Conservation (phyloP, 2,329 filamentous ascomycete genomes). For the Clarireedia paspali region DNA sequence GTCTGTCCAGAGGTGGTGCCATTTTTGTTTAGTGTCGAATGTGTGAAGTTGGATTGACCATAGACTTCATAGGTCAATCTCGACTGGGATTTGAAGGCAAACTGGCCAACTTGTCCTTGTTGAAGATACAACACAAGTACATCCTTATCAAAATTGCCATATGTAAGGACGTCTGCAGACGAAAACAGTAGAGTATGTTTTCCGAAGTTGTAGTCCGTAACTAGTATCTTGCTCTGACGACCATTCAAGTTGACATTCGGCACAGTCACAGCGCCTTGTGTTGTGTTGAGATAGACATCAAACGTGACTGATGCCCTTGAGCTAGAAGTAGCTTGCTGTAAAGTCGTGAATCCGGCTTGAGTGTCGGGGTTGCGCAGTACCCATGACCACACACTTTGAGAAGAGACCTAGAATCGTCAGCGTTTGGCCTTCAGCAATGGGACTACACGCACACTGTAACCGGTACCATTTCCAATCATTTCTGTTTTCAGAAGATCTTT, state of each 20-base stretch:
- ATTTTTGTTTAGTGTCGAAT: conserved; percentile 23
- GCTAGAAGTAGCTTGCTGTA: conserved; percentile 38
- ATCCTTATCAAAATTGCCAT: conserved; percentile 38
- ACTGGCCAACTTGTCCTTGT: conserved; percentile 40
- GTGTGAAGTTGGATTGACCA: conserved; percentile 33
- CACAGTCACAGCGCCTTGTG: conserved; percentile 34
- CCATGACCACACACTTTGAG: conserved; percentile 40
- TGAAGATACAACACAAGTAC: conserved; percentile 43
- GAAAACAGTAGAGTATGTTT: conserved; percentile 41
- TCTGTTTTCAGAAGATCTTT: conserved; percentile 42
- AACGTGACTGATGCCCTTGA: conserved; percentile 39
- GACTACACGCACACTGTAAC: conserved; percentile 31
- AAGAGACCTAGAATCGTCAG: conserved; percentile 23
- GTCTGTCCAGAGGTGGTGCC: conserved; percentile 25
- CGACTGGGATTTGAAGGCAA: conserved; percentile 37
- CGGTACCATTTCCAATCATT: conserved; percentile 48
- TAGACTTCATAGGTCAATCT: conserved; percentile 34
- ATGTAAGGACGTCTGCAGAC: conserved; percentile 42
- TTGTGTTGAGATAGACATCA: conserved; percentile 40
- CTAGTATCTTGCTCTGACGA: conserved; percentile 45
- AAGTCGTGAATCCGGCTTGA: conserved; percentile 42
- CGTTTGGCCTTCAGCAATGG: not conserved
- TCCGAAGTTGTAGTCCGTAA: conserved; percentile 45
- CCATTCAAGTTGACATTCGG: conserved; percentile 42
- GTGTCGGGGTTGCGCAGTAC: conserved; percentile 41